These are phyloP conservation scores for Macrophomina tecta DNA, from an alignment of 2,329 filamentous ascomycete genomes.

Conservation along the genomic window DNA sequence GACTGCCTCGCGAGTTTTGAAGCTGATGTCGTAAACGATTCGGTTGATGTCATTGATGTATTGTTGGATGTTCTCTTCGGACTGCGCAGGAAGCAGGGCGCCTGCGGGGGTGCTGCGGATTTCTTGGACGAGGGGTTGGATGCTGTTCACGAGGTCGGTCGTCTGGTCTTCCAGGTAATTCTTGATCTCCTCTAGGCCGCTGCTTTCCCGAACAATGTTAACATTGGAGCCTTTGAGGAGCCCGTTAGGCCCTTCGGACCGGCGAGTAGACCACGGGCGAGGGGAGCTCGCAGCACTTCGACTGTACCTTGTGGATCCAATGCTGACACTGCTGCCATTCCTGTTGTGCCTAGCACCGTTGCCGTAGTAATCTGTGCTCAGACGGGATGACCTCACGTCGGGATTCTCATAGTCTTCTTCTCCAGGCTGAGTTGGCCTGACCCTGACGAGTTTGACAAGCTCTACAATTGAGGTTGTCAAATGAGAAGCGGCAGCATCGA, in stretches of 20 bases:
- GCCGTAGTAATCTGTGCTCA: conserved; percentile 22
- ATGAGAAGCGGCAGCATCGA: conserved; percentile 93
- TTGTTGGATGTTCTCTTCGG: conserved; percentile 60
- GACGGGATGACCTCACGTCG: conserved; percentile 9
- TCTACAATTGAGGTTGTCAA: conserved; percentile 86
- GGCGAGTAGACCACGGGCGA: conserved; percentile 24
- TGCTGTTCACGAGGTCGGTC: conserved; percentile 76
- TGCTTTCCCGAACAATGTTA: conserved; percentile 33
- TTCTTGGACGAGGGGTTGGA: conserved; percentile 77
- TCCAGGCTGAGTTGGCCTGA: conserved; percentile 75
- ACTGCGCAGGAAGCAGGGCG: conserved; percentile 31
- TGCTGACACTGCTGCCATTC: conserved; percentile 44
- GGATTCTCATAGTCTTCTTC: conserved; percentile 72
- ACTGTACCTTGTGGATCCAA: conserved; percentile 36
- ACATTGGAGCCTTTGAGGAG: conserved; percentile 34
- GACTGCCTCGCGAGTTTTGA: conserved; percentile 63
- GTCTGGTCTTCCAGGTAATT: conserved; percentile 85
- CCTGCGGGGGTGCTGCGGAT: conserved; percentile 58
- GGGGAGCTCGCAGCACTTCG: conserved; percentile 46
- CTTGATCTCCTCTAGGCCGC: conserved; percentile 65
- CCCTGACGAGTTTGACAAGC: conserved; percentile 81
- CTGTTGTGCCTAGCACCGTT: conserved; percentile 33
- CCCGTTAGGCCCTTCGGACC: conserved; percentile 24
- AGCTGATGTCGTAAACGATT: conserved; percentile 73
- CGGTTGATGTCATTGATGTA: conserved; percentile 74